These are phyloP conservation scores for Amborella trichopoda DNA, from an alignment of 164 flowering plant species.

Conservation along the genomic window DNA sequence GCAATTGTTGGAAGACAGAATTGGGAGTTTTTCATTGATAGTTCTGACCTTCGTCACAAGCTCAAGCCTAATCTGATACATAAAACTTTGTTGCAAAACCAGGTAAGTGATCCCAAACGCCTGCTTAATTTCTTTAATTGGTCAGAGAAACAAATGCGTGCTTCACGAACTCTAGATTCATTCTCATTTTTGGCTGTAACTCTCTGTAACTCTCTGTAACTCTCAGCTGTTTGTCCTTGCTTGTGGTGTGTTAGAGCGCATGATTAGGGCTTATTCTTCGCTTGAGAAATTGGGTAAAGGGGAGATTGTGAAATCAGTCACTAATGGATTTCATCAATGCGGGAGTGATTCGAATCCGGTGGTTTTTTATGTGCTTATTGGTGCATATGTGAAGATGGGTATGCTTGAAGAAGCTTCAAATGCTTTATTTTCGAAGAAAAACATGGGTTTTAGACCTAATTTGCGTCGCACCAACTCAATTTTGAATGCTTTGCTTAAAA, in stretches of 20 bases:
- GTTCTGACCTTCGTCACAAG: slow-evolving; percentile 18
- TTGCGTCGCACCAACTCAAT: slow-evolving; percentile 47
- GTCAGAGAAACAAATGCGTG: slow-evolving; percentile 25
- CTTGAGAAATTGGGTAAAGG: neutral
- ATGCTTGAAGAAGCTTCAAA: slow-evolving; percentile 36
- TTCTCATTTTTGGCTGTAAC: slow-evolving; percentile 29
- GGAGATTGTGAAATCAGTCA: slow-evolving; percentile 27
- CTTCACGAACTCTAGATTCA: slow-evolving; percentile 28
- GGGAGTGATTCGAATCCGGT: slow-evolving; percentile 10
- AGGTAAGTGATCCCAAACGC: slow-evolving; percentile 22
- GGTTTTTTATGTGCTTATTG: slow-evolving; percentile 41
- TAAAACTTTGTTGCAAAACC: slow-evolving; percentile 28
- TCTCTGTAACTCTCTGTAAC: slow-evolving; percentile 39
- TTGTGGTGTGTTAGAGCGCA: slow-evolving; percentile 19
- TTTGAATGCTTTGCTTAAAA: slow-evolving; percentile 47
- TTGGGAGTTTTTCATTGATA: no score
- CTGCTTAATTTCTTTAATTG: slow-evolving; percentile 57
- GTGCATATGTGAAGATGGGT: slow-evolving; percentile 37
- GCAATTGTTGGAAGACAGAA: no score
- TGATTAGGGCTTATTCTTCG: slow-evolving; percentile 25
- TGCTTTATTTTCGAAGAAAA: slow-evolving; percentile 20
- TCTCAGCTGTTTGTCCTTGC: slow-evolving; percentile 25
- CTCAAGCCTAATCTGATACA: slow-evolving; percentile 37
- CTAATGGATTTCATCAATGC: slow-evolving; percentile 10
- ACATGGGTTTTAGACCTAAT: slow-evolving; percentile 20